Base-by-base conservation (phyloP, 2,329 filamentous ascomycete genomes). In the Alternaria arbusti region DNA sequence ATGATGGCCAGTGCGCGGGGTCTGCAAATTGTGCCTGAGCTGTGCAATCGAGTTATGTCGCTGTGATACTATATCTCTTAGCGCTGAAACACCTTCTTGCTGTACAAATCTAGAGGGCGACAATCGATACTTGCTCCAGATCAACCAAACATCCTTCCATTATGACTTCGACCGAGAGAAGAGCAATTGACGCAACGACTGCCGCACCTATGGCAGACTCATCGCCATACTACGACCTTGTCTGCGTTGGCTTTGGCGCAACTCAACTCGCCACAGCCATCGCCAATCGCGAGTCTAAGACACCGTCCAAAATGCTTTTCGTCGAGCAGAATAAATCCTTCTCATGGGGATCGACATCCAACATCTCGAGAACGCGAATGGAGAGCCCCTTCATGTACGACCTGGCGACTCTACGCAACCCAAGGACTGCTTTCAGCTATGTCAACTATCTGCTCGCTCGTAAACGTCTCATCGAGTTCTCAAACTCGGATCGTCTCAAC, bases 181-280 rank as follows among this genome's bases (percentile, higher is more conserved):
- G 46, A 15, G 61, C 61, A 13, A 59, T 66, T 47, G 59, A 71
- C 9, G 56, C 59, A 10, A 59, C 55, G 22, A 66, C 68, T 11
- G 61, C 45, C 32, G 68, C 70, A 26, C 63, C 71, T 12, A 61
- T 65, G 45, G 40, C 66, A 17, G 61, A 65, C 45, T 28, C 62
- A 9, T 59, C 66, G 11, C 54, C 64, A 56, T 72, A 59, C 12
- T 78, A 73, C 58, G 77, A 80, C 55, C 65, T 79, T 23, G 67
- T 80, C n/a, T 77, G 74, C 62, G 68, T 80, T 47, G 78, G 78
- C 10, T 80, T 80, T 51, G 74, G 78, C 8, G 74, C 77, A 49
- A 74, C 76, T 40, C 76, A 78, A 54, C 50, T 80, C 28, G 76
- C 77, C 12, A 77, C 76, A 17, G 78, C 78, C 23, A 78, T 79